Evolutionary conservation across 805 yeast genomes (phyloP), one percentile per base, ranked within the genome.

Genomic region (Lipomyces sp.): DNA sequence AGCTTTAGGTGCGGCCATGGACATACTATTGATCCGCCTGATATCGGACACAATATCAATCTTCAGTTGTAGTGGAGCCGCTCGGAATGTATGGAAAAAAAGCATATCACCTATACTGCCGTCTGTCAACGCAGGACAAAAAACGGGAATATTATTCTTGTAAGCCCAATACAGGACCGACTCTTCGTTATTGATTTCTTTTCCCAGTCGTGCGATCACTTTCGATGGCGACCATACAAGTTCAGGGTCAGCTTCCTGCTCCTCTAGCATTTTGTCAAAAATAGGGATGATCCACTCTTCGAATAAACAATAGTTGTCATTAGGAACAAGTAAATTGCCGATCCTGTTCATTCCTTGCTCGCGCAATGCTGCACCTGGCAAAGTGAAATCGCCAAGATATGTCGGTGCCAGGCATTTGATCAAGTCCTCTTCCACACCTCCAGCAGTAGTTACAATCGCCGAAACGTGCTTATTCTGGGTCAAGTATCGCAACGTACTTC

Each of bases 261-360:
- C 99, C 73, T 89, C 90, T 64, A 93, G 83, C 87, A 93, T 87
- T 57, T 82, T 86, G 75, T 92, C 97, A 75, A 95, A 83, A 64
- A 95, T 85, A 45, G 99, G 99, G 42, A 95, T 96, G 72, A 96
- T 90, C 99, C 99, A 95, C 78, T 96, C 99, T 80, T 95, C 99
- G 76, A 95, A 95, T 76, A 87, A 87, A 82, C 98, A 94, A 82
- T 95, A 95, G 81, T 95, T 95, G 78, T 95, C 99, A 77, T 95
- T 95, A 64, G 99, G 99, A 61, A 95, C 98, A 73, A 95, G 83
- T 78, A 95, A 83, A 78, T 95, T 96, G 70, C 99, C 99, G 74
- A 96, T 95, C 80, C 99, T 88, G 82, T 95, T 95, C 89, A 95
- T 87, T 70, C 99, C 99, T 78, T 92, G 88, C 60, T 92, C 97